phyloP scores from a whole-genome alignment of 805 yeast genomes.

The Hanseniaspora jakobsenii region DNA sequence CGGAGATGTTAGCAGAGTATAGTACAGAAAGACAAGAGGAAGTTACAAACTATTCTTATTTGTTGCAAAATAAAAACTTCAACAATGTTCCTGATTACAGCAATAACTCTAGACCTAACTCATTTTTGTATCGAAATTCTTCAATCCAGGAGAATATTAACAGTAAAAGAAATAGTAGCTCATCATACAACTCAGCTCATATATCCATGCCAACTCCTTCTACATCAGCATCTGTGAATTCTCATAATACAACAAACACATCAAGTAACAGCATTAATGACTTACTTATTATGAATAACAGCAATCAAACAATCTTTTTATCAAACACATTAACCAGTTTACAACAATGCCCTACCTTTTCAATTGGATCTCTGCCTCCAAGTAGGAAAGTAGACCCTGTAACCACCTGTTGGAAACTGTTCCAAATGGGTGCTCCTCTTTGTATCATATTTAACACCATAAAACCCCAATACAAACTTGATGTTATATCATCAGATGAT shows the following conservation, averaged over 20 bases:
- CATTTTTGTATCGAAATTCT: slow-evolving; percentile 17
- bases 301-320: slow-evolving; percentile 14
- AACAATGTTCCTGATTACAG: slow-evolving; percentile 1
- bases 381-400: slow-evolving; percentile 77
- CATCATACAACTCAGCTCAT: slow-evolving; percentile 3
- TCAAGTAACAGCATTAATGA: neutral
- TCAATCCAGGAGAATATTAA: neutral
- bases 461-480: slow-evolving; percentile 44
- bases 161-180: slow-evolving; percentile 9
- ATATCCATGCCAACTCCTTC: slow-evolving; percentile 22
- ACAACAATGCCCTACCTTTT: slow-evolving; percentile 41
- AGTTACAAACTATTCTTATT: neutral
- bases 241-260: slow-evolving; percentile 18
- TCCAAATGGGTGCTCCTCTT: slow-evolving; percentile 86
- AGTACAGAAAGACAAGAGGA: slow-evolving; percentile 11
- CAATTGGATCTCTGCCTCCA: slow-evolving; percentile 68
- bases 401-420: slow-evolving; percentile 74
- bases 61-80: neutral
- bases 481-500: slow-evolving; percentile 65
- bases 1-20: slow-evolving; percentile 8
- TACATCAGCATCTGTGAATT: slow-evolving; percentile 21
- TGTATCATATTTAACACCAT: slow-evolving; percentile 73
- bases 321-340: slow-evolving; percentile 24
- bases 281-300: neutral
- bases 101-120: slow-evolving; percentile 17